These are phyloP conservation scores for Prunus salicina DNA, from an alignment of 306 rosid genomes.

Conservation along the genomic window DNA sequence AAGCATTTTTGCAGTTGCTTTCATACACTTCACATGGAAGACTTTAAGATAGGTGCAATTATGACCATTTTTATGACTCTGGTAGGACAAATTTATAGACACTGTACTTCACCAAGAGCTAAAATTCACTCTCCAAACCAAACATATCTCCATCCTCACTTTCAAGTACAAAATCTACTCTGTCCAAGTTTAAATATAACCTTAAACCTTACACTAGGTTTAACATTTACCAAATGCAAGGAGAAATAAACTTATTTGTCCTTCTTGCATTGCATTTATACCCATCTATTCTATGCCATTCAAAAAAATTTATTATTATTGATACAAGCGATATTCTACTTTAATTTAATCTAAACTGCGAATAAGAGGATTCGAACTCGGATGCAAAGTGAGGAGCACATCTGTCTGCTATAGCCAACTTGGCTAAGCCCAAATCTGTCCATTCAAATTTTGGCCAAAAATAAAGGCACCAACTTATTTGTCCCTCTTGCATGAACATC, in stretches of 20 bases:
- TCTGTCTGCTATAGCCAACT: too few species aligned
- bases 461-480: not conserved
- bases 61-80: not conserved
- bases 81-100: not conserved
- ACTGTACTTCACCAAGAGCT: not conserved
- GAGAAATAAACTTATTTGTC: not conserved
- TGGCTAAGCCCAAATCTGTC: not conserved
- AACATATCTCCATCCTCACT: not conserved
- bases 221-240: not conserved
- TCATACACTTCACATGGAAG: conserved; percentile 5
- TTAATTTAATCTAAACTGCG: too few species aligned
- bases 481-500: conserved; percentile 2
- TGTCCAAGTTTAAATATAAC: not conserved
- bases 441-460: not conserved
- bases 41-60: not conserved
- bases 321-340: too few species aligned
- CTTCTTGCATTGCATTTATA: too few species aligned
- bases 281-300: not conserved
- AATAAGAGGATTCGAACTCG: accelerated
- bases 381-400: accelerated
- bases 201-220: not conserved
- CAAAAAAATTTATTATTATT: too few species aligned
- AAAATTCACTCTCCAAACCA: not conserved
- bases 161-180: not conserved
- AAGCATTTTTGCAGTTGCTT: not conserved